Evolutionary conservation across 1,284 basidiomycete species (phyloP).

Genomic region (Erythrobasidium hasegawianum): DNA sequence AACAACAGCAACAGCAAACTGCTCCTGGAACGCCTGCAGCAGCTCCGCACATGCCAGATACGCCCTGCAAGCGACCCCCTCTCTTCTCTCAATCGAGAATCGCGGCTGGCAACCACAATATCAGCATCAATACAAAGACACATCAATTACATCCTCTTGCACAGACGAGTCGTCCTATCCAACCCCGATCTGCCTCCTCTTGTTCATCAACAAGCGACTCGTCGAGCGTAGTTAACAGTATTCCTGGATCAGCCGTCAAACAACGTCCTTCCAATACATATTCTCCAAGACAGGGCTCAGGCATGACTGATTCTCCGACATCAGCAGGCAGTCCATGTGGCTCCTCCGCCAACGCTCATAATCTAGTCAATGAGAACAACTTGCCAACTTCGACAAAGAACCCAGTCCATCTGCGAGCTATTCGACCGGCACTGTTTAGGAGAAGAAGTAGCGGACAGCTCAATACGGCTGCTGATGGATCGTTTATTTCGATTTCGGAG

Average conservation of each 20-base stretch:
- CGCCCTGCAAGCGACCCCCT: conserved; percentile 44
- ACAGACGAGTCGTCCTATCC: conserved; percentile 9
- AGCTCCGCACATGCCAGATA: conserved; percentile 49
- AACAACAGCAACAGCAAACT: not conserved
- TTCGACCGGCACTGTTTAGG: conserved; percentile 37
- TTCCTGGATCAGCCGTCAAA: conserved; percentile 26
- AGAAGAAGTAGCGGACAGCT: conserved; percentile 43
- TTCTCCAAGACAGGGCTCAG: not conserved
- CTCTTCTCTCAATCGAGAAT: conserved; percentile 32
- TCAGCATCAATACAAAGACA: not conserved
- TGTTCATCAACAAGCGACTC: conserved; percentile 24
- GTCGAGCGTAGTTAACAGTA: conserved; percentile 33
- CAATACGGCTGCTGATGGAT: conserved; percentile 31
- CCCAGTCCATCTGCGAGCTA: conserved; percentile 1
- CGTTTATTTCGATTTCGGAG: conserved; percentile 32
- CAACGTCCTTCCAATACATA: conserved; percentile 1
- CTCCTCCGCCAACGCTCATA: not conserved
- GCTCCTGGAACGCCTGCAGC: not conserved
- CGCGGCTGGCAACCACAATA: not conserved
- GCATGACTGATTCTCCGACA: conserved; percentile 2
- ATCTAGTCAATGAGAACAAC: not conserved
- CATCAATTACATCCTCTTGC: conserved; percentile 25
- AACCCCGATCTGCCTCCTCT: conserved; percentile 8
- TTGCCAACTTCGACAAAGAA: not conserved
- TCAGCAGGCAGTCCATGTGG: conserved; percentile 19